Evolutionary conservation across 257 asterid genomes (phyloP), one percentile per base, ranked within the genome.

Genomic region (Penstemon eatonii): DNA sequence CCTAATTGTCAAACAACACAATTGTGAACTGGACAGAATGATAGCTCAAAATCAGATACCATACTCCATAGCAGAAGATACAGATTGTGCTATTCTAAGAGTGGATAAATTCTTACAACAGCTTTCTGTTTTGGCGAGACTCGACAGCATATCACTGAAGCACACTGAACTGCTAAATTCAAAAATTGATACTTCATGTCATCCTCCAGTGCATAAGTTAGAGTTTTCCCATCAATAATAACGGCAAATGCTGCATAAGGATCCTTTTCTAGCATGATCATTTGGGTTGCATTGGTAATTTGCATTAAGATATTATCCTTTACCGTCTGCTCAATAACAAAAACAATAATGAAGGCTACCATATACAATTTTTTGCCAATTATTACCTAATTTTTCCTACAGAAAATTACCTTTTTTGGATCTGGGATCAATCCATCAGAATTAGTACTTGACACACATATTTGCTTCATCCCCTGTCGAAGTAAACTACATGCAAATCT

Each of bases 81-180:
- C 33, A 0, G 2, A 25, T 25, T 25, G 33, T 25, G 33, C 33
- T 1, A 25, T 25, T 25, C 33, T 25, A 25, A 25, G 33, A 25
- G 33, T 25, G 33, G 33, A 25, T 2, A 25, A 25, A 25, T 25
- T 70, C 81, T 71, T 85, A 94, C 99, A 80, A 91, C 75, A 73
- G 99, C 99, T 72, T 94, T 94, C 81, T 94, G 99, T 84, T 78
- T 91, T 72, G 99, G 99, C 61, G 99, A 94, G 78, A 94, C 99
- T 45, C 99, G 97, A 70, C 99, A 94, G 86, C 99, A 94, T 69
- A 94, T 91, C 66, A 94, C 99, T 55, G 99, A 94, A 73, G 99
- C 96, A 81, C 99, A 94, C 53, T 61, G 78, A 70, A 89, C 91
- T 2, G 98, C 99, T 80, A 94, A 85, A 69, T 80, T 85, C 84